Conservation (phyloP, 768 basidiomycete genomes). For the Thelephora aurantiotincta region DNA sequence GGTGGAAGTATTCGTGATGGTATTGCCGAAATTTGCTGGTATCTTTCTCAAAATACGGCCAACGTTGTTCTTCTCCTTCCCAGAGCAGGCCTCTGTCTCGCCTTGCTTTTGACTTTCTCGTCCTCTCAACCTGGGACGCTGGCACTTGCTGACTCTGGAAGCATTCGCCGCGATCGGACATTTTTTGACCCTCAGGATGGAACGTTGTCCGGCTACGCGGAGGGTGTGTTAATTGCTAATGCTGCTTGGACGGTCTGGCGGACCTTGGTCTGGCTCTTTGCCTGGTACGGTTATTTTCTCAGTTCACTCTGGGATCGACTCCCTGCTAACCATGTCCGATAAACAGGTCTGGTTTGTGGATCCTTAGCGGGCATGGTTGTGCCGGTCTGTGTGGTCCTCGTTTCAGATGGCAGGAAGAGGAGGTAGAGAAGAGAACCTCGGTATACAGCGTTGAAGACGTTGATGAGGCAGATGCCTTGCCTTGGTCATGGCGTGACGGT, state of each 20-base stretch:
- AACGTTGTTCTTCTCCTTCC: constrained; percentile 75
- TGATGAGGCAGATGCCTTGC: constrained; percentile 33
- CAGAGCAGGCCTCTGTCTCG: constrained; percentile 61
- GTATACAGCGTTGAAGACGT: constrained; percentile 28
- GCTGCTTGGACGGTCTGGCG: constrained; percentile 75
- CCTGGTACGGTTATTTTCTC: constrained; percentile 36
- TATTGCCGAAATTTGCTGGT: constrained; percentile 75
- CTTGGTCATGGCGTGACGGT: constrained; percentile 70
- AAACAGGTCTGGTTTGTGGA: constrained; percentile 62
- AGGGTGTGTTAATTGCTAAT: constrained; percentile 70
- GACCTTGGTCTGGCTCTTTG: constrained; percentile 46
- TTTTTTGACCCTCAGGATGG: constrained; percentile 58
- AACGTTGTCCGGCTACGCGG: constrained; percentile 58
- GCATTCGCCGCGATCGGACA: constrained; percentile 46
- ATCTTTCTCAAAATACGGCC: constrained; percentile 75
- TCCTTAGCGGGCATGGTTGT: constrained; percentile 60
- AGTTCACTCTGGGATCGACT: background rate
- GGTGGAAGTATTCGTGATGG: constrained; percentile 33
- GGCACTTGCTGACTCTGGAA: constrained; percentile 31
- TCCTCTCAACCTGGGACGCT: constrained; percentile 32
- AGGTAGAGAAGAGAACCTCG: constrained; percentile 43
- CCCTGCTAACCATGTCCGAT: background rate
- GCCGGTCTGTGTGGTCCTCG: constrained; percentile 79
- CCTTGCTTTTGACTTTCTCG: constrained; percentile 56
- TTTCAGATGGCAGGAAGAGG: constrained; percentile 74